A percentile compares a stretch with the other conserved stretches of the same genome.
phyloP scores from a whole-genome alignment of 169 alveolate genomes.

The Plasmodium yoelii region DNA sequence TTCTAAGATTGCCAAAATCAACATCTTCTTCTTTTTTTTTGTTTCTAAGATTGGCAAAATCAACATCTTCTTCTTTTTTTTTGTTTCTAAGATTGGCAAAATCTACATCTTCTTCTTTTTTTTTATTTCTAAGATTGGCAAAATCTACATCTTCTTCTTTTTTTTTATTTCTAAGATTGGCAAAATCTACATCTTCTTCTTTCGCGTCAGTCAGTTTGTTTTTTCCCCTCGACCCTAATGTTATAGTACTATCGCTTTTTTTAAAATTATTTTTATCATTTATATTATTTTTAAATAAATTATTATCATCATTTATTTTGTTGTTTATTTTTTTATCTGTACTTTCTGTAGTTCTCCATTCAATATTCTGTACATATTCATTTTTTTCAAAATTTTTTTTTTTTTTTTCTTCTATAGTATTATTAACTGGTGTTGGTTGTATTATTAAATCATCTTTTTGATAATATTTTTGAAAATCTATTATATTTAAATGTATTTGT shows the following conservation, averaged over 20 bases:
- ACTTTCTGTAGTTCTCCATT: constrained; percentile 61
- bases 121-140: constrained; percentile 11
- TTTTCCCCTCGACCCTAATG: constrained; percentile 1
- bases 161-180: constrained; percentile 1
- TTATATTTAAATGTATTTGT: constrained; percentile 60
- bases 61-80: constrained; percentile 1
- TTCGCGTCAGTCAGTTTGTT: neutral
- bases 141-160: neutral
- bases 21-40: neutral
- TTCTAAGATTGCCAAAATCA: constrained; percentile 4
- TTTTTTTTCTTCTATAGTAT: constrained; percentile 18
- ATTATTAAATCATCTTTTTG: constrained; percentile 61
- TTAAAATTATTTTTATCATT: constrained; percentile 27
- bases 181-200: constrained; percentile 32
- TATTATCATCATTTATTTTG: constrained; percentile 9
- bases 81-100: constrained; percentile 10
- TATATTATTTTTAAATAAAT: constrained; percentile 4
- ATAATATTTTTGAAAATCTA: constrained; percentile 56
- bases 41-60: neutral
- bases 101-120: neutral
- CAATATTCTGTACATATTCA: constrained; percentile 61
- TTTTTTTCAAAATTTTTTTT: constrained; percentile 46
- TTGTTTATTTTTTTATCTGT: constrained; percentile 7
- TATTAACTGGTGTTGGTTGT: constrained; percentile 8
- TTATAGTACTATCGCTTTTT: constrained; percentile 8